A percentile compares a stretch with the other conserved stretches of the same genome.
These are phyloP conservation scores for Blastomyces gilchristii DNA, from an alignment of 2,329 filamentous ascomycete species.

Conservation along the genomic window DNA sequence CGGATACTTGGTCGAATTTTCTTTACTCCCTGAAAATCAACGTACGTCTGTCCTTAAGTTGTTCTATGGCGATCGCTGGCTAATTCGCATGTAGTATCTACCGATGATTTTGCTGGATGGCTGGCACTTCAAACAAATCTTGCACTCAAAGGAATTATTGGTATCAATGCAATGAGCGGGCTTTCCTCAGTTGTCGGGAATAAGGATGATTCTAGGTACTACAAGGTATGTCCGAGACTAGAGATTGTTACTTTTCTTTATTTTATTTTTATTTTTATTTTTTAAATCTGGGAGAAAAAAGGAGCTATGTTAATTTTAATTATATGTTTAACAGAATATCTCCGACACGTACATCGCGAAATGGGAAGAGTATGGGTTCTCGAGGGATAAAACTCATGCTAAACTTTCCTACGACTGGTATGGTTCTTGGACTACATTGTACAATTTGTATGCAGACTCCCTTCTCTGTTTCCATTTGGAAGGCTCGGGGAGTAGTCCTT, in stretches of 20 bases:
- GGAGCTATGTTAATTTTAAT: neutral
- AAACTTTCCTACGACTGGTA: slow-evolving; percentile 73
- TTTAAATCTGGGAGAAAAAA: neutral
- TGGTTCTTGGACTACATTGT: slow-evolving; percentile 73
- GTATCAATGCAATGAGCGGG: slow-evolving; percentile 66
- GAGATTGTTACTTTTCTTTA: neutral
- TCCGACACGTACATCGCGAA: slow-evolving; percentile 57
- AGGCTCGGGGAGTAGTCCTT: neutral
- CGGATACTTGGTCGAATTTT: slow-evolving; percentile 63
- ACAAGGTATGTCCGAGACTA: slow-evolving; percentile 33
- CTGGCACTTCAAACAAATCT: slow-evolving; percentile 71
- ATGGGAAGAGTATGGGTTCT: slow-evolving; percentile 63
- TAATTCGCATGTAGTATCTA: slow-evolving; percentile 48
- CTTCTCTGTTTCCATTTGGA: slow-evolving; percentile 68
- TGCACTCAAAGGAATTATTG: slow-evolving; percentile 73
- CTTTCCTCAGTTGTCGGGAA: slow-evolving; percentile 55
- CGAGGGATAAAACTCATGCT: slow-evolving; percentile 57
- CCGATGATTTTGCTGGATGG: slow-evolving; percentile 74
- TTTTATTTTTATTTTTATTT: too few species aligned
- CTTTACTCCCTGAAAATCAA: slow-evolving; percentile 64
- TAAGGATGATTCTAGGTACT: slow-evolving; percentile 46
- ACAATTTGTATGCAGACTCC: slow-evolving; percentile 73
- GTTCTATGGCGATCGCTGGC: neutral
- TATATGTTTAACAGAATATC: slow-evolving; percentile 37
- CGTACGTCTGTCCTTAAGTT: slow-evolving; percentile 30